Evolutionary conservation across 164 flowering plant species (phyloP), one percentile per base, ranked within the genome.

Genomic region (Liriodendron chinense): DNA sequence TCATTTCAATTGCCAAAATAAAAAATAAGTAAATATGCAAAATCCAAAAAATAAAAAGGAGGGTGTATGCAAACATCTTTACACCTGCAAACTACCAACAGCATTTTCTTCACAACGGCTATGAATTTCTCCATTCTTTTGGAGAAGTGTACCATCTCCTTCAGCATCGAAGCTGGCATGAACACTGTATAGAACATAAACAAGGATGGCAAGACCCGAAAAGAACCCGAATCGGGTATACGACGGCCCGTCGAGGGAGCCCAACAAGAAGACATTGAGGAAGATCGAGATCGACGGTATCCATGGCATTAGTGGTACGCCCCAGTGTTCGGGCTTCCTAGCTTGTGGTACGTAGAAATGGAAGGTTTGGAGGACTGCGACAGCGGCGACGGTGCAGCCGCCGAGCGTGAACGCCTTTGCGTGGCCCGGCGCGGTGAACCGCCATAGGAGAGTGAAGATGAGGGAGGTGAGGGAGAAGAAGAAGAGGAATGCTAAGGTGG

Each of bases 251-350:
- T 92, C 91, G 1, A 92, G 85, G 5, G 91, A 80, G 24, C 96
- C 98, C 80, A 96, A 65, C 86, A 96, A 72, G 83, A 96, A 96
- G 47, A 96, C 81, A 78, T 94, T 94, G 72, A 96, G 81, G 77
- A 91, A 92, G 70, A 94, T 89, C 3, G 97, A 91, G 2, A 83
- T 49, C 9, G 89, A 85, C 3, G 99, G 98, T 7, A 91, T 75
- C 97, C 96, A 94, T 9, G 99, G 99, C 99, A 94, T 94, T 57
- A 90, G 66, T 0, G 98, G 99, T 26, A 94, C 95, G 2, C 94
- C 95, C 98, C 98, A 96, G 59, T 84, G 86, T 82, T 90, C 92
- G 1, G 98, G 98, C 66, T 87, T 88, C 7, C 88, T 78, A 9
- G 89, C 90, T 74, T 92, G 96, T 0, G 91, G 88, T 7, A 91